Base-by-base conservation (phyloP, 2,329 filamentous ascomycete genomes). In the Nothophaeocryptopus gaeumannii region DNA sequence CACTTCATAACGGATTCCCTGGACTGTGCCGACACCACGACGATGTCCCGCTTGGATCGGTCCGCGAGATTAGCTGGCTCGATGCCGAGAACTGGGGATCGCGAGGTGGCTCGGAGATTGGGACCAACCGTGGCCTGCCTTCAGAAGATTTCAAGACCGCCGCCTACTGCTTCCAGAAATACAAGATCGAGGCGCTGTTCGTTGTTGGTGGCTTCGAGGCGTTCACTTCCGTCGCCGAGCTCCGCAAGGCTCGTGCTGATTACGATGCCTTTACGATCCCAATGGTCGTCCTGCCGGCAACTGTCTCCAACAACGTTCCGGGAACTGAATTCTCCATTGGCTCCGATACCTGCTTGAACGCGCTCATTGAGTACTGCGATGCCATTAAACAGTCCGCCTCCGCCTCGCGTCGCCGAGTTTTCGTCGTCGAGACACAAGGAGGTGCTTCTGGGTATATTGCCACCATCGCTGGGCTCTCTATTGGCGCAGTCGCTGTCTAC, bases 361-460 rank as follows among this genome's bases (percentile, higher is more conserved):
- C 95, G 47, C 79, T 99, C 34, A 89, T 96, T 56, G 82, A 86
- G 60, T 99, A 96, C 73, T 96, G 92, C 68, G 93, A 99, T 76
- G 92, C 91, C 64, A 96, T 97, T 72, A 90, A 95, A 71, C 93
- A 97, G 70, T 96, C 91, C 2, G 93, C 93, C 0, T 96, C 91
- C 1, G 91, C 93, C 1, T 95, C 90, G 1, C 86, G 93, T 51
- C 85, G 93, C 38, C 85, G 93, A 54, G 92, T 97, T 47, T 99
- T 99, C 72, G 91, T 99, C 45, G 92, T 99, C 47, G 93, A 99
- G 74, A 97, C 93, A 0, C 93, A 99, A 74, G 93, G 93, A 63
- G 93, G 93, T 32, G 85, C 88, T 50, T 96, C 89, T 4, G 93
- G 93, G 14, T 99, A 97, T 71, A 82, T 97, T 52, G 92, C 92